Conservation (phyloP, 257 asterid genomes). For the Buddleja alternifolia region DNA sequence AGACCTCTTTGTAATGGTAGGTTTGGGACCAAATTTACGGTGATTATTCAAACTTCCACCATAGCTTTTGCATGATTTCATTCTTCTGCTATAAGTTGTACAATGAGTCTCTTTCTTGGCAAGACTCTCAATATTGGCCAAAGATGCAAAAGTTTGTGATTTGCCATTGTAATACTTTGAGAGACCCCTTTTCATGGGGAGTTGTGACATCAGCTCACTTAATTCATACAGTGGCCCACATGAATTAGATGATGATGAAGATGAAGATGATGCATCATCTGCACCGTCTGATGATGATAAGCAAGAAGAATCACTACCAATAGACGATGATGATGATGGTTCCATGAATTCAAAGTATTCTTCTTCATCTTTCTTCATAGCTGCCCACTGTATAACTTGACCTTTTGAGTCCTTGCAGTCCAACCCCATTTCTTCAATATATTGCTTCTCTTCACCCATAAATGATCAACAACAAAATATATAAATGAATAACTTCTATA, state of each 20-base stretch:
- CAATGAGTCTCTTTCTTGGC: slow-evolving; percentile 49
- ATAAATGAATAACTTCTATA: too few species aligned
- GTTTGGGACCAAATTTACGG: slow-evolving; percentile 54
- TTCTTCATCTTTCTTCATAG: slow-evolving; percentile 14
- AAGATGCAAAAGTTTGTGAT: slow-evolving; percentile 56
- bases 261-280: slow-evolving; percentile 52
- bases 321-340: slow-evolving; percentile 35
- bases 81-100: slow-evolving; percentile 35
- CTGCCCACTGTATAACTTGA: neutral
- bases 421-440: slow-evolving; percentile 30
- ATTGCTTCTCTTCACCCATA: slow-evolving; percentile 34
- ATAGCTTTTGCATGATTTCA: slow-evolving; percentile 59
- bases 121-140: slow-evolving; percentile 60
- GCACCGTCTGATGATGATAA: slow-evolving; percentile 37
- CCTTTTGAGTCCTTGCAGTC: neutral
- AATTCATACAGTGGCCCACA: slow-evolving; percentile 52
- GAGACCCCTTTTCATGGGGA: slow-evolving; percentile 72
- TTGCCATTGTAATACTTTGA: slow-evolving; percentile 68
- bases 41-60: slow-evolving; percentile 39
- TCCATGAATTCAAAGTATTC: slow-evolving; percentile 30
- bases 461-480: neutral
- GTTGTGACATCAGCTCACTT: slow-evolving; percentile 59
- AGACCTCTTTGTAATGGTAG: slow-evolving; percentile 57
- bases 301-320: slow-evolving; percentile 23
- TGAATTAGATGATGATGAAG: slow-evolving; percentile 29